Percentiles rank a stretch among this genome's conserved stretches.
Conservation (phyloP, 2,329 filamentous ascomycete genomes). For the Pyricularia sp. region DNA sequence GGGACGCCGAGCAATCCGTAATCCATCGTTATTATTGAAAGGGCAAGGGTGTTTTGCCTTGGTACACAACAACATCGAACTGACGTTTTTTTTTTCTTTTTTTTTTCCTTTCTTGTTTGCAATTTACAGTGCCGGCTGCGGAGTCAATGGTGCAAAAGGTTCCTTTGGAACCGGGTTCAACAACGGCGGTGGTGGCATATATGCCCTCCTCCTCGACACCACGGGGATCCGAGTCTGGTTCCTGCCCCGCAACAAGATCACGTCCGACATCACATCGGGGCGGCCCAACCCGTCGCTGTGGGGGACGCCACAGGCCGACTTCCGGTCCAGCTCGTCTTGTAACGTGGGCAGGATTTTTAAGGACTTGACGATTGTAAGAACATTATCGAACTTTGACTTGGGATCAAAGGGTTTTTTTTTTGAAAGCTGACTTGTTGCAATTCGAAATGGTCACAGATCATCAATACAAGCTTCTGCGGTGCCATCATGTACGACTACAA, state of each 20-base stretch:
- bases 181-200: constrained; percentile 30
- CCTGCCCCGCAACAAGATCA: constrained; percentile 27
- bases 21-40: neutral
- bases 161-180: constrained; percentile 42
- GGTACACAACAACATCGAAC: neutral
- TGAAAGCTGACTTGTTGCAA: neutral
- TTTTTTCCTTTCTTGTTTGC: too few species aligned
- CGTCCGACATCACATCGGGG: constrained; percentile 26
- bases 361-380: constrained; percentile 41
- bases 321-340: constrained; percentile 29
- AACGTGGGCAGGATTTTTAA: constrained; percentile 45
- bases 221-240: constrained; percentile 36
- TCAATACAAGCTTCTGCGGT: constrained; percentile 21
- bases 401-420: too few species aligned
- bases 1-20: constrained; percentile 10
- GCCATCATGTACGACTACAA: constrained; percentile 45
- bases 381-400: neutral
- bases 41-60: too few species aligned
- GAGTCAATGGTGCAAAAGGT: constrained; percentile 10
- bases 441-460: constrained; percentile 6
- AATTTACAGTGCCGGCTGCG: constrained; percentile 13
- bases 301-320: constrained; percentile 29
- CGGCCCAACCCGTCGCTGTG: constrained; percentile 29
- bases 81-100: neutral
- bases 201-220: constrained; percentile 28